A percentile compares a stretch with the other conserved stretches of the same genome.
These are phyloP conservation scores for Dendrocalamus latiflorus DNA, from an alignment of 202 grass and related monocot species.

Conservation along the genomic window DNA sequence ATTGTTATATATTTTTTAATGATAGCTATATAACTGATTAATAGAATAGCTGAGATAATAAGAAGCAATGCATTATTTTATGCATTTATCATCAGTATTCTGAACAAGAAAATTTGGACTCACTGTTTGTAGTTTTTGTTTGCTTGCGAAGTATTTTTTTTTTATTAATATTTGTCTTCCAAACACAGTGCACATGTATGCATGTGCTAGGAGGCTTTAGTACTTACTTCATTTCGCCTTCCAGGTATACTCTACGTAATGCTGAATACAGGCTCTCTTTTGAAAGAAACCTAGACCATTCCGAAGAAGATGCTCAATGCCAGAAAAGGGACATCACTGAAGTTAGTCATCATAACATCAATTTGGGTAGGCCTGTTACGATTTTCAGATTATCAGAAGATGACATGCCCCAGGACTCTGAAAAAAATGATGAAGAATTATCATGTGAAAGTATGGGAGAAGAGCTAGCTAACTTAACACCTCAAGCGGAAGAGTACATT, in stretches of 20 bases:
- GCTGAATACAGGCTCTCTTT: slow-evolving; percentile 88
- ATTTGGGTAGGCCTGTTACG: slow-evolving; percentile 43
- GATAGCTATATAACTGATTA: background rate
- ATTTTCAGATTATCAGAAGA: slow-evolving; percentile 56
- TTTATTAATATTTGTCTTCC: background rate
- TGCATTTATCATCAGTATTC: background rate
- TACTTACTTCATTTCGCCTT: slow-evolving; percentile 18
- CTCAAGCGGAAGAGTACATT: slow-evolving; percentile 73
- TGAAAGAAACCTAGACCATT: slow-evolving; percentile 75
- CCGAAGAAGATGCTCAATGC: slow-evolving; percentile 57
- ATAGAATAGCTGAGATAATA: background rate
- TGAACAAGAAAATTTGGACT: background rate
- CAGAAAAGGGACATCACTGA: slow-evolving; percentile 33
- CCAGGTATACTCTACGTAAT: slow-evolving; percentile 87
- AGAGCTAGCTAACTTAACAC: slow-evolving; percentile 52
- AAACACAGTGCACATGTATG: slow-evolving; percentile 1
- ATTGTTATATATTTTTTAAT: background rate
- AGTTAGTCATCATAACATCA: slow-evolving; percentile 36
- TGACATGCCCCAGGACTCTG: slow-evolving; percentile 28
- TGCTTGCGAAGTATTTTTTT: background rate
- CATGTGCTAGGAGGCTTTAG: slow-evolving; percentile 2
- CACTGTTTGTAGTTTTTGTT: slow-evolving; percentile 9
- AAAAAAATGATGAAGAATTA: slow-evolving; percentile 38
- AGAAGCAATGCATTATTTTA: background rate
- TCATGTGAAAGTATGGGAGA: slow-evolving; percentile 39